Evolutionary conservation across 73 alveolate species (phyloP), one percentile per base, ranked within the genome.

Genomic region (Stentor coeruleus): DNA sequence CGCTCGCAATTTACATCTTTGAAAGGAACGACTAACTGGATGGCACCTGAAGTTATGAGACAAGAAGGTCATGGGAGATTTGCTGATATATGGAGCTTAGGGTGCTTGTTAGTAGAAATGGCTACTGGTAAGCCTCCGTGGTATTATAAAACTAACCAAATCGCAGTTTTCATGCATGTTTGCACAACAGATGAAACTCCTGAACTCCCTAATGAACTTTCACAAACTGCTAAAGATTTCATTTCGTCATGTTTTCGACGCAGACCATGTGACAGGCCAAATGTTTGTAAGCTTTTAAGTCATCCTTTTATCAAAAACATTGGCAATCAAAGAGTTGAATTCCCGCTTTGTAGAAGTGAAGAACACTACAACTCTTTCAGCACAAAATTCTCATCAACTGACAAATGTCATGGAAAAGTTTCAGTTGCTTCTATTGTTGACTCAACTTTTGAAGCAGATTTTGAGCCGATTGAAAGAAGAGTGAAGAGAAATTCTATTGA

Each of bases 51-150:
- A 76, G 77, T 81, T 3, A 74, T 81, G 31, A 57, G 3, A 30
- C 20, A 74, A 38, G 73, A 74, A 4, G 86, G 87, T 3, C 86
- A 81, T 81, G 87, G 87, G 37, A 11, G 82, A 28, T n/a, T 49
- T 31, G 87, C 80, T 30, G 80, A 60, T 60, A n/a, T 60, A 6
- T 60, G 80, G 57, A 60, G 96, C 85, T 86, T 90, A 6, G 96
- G 96, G 1, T 85, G 93, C 33, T 81, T 87, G 20, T 74, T 90
- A 1, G 76, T 88, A n/a, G 96, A 90, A 75, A 88, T 90, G 94
- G 77, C 86, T 39, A 84, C 92, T 26, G 94, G 95, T 0, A 41
- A 77, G 26, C 97, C 98, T 6, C 98, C 98, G 38, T 94, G 95
- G 95, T 73, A 76, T 79, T 85, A 89, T 6, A 14, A 14, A 14